phyloP scores from a whole-genome alignment of 1,284 basidiomycete species.

The Cutaneotrichosporon sp. region DNA sequence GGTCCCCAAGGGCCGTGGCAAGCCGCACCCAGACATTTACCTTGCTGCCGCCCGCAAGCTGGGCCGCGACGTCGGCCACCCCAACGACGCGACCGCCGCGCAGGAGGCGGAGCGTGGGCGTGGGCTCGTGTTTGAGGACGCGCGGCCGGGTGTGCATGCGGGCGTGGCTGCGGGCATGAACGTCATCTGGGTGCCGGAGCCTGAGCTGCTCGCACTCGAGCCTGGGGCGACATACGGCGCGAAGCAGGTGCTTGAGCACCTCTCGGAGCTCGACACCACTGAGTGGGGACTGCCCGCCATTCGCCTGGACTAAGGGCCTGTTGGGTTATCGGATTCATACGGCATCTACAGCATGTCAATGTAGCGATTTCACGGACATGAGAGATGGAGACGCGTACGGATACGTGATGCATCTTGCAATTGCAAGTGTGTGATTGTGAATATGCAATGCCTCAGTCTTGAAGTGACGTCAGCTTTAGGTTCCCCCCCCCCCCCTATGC shows the following conservation, averaged over 20 bases:
- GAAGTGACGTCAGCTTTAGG: not conserved
- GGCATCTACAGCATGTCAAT: not conserved
- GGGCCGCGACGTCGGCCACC: conserved; percentile 48
- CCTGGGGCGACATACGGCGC: conserved; percentile 46
- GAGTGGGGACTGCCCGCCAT: conserved; percentile 48
- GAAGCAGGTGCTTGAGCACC: conserved; percentile 37
- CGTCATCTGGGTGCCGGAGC: conserved; percentile 54
- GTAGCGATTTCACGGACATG: not conserved
- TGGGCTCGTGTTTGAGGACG: conserved; percentile 54
- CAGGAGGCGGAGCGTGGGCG: conserved; percentile 40
- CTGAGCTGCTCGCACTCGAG: conserved; percentile 43
- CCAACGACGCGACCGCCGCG: conserved; percentile 35
- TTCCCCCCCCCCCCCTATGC: not conserved
- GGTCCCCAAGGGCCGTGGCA: conserved; percentile 48
- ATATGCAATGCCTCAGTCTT: conserved; percentile 14
- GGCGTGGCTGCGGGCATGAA: conserved; percentile 54
- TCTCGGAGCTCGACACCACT: conserved; percentile 46
- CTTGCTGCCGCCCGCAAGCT: conserved; percentile 51
- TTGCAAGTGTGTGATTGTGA: not conserved
- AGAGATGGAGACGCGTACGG: not conserved
- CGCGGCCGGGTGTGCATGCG: conserved; percentile 45
- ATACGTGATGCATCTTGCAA: not conserved
- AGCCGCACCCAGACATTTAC: conserved; percentile 53
- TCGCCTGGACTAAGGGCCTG: not conserved
- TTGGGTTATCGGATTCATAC: not conserved